Base-by-base conservation (phyloP, 2,329 filamentous ascomycete species). In the Chalaropsis thielavioides region DNA sequence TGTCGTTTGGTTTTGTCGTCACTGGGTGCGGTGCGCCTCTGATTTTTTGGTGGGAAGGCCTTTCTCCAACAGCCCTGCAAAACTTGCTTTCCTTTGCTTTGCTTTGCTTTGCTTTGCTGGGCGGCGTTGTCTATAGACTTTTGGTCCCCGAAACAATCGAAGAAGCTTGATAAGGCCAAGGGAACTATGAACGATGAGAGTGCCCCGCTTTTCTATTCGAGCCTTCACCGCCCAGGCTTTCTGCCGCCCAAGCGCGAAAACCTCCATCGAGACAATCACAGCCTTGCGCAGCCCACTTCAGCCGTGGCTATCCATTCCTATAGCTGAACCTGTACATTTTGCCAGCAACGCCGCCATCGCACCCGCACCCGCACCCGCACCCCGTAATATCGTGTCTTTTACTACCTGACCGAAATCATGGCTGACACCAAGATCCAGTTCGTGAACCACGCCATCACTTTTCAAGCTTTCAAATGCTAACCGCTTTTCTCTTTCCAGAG, bases 351-450 rank as follows among this genome's bases (percentile, higher is more conserved):
- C 38, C 46, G 22, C 13, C 41, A 27, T 46, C 44, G 19, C 43
- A 40, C 31, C 22, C 46, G 11, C 11, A 24, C 46, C 17, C 8
- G 7, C 5, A 51, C 17, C 31, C 27, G 27, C 24, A 44, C 10
- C 8, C 22, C 8, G 22, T 38, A 22, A 11, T 10, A 41, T 6
- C 5, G 17, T 17, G 11, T 67, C 68, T 65, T 66, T 68, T 67
- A 68, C 64, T 38, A 51, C 61, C 56, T 64, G 68, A 66, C 62
- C 65, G 67, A 62, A 63, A 70, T 46, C 66, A 87, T 87, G 84
- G 80, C 84, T 71, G 84, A 87, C 75, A 76, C 83, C 70, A 89
- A 89, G 79, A 88, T 89, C 66, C 85, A 89, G 87, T 89, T 74
- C 65, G 66, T 67, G 10, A 35, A n/a, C 54, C n/a, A 46, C 31